Evolutionary conservation across 176 grass and related monocot species (phyloP), one percentile per base, ranked within the genome.

Genomic region (Rhynchospora breviuscula): DNA sequence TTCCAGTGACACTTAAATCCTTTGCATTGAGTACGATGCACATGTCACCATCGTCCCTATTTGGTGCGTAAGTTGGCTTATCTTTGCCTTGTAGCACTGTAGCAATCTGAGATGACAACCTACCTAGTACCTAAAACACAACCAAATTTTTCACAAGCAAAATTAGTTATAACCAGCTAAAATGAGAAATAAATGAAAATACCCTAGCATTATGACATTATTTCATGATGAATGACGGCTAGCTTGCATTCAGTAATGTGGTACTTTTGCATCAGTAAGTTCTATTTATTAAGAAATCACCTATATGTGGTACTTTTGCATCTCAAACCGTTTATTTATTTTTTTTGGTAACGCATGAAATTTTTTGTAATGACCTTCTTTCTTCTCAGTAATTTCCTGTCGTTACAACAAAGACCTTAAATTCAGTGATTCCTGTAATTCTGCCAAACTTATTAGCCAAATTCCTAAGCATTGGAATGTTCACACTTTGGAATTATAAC

Each of bases 11-110:
- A 60, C 88, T 82, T 5, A 99, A 84, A 83, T 99, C 93, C 82
- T 99, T 95, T 46, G 93, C 96, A 89, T 99, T 99, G 61, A 99
- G 80, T 64, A 99, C 89, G 59, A 99, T 58, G 25, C 96, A 99
- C 96, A 99, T 93, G 79, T 99, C 96, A 63, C 96, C 93, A 79
- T 95, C 86, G 87, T 99, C 96, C 68, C 86, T 81, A 88, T 99
- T 64, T 31, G 96, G 96, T 14, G 93, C 67, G 29, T 95, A 99
- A 2, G 93, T 99, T 14, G 96, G 96, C 81, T 99, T 99, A 71
- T 99, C 96, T 90, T 99, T 99, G 51, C 96, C 91, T 85, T 99
- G 93, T 69, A 99, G 81, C 68, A 95, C 93, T 70, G 87, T 88
- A 47, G 91, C 84, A 85, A 99, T 93, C 65, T 90, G 93, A 78